phyloP scores from a whole-genome alignment of 768 basidiomycete species.

The Leccinum uliginosum region DNA sequence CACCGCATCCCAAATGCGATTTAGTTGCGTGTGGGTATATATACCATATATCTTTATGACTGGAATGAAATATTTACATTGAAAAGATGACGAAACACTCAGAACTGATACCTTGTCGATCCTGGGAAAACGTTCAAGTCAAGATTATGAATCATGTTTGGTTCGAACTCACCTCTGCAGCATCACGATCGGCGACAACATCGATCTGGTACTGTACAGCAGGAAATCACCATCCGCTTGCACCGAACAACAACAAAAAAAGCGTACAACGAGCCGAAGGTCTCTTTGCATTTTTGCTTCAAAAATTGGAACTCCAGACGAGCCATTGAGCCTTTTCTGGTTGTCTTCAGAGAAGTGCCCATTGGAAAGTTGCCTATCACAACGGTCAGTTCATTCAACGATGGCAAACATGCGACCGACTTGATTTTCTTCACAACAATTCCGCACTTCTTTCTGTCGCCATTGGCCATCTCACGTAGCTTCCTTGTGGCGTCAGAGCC shows the following conservation, averaged over 20 bases:
- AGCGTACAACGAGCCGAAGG: conserved; percentile 45
- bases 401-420: conserved; percentile 31
- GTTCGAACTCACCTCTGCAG: conserved; percentile 22
- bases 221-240: background rate
- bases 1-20: conserved; percentile 45
- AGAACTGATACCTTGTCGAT: conserved; percentile 34
- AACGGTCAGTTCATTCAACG: background rate
- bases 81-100: background rate
- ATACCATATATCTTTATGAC: conserved; percentile 49
- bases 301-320: conserved; percentile 51
- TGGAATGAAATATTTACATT: conserved; percentile 9
- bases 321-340: conserved; percentile 52
- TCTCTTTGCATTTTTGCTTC: conserved; percentile 65
- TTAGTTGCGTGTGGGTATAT: conserved; percentile 45
- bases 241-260: background rate
- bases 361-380: conserved; percentile 57
- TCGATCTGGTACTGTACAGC: conserved; percentile 45
- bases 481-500: conserved; percentile 46
- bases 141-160: background rate
- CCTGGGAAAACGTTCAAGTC: conserved; percentile 26
- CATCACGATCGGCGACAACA: conserved; percentile 37
- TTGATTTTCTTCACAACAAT: conserved; percentile 67
- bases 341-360: conserved; percentile 69
- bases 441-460: conserved; percentile 42
- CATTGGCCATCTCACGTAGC: conserved; percentile 43